Evolutionary conservation across 2,329 filamentous ascomycete species (phyloP), one percentile per base, ranked within the genome.

Genomic region (Pseudogymnoascus sp.): DNA sequence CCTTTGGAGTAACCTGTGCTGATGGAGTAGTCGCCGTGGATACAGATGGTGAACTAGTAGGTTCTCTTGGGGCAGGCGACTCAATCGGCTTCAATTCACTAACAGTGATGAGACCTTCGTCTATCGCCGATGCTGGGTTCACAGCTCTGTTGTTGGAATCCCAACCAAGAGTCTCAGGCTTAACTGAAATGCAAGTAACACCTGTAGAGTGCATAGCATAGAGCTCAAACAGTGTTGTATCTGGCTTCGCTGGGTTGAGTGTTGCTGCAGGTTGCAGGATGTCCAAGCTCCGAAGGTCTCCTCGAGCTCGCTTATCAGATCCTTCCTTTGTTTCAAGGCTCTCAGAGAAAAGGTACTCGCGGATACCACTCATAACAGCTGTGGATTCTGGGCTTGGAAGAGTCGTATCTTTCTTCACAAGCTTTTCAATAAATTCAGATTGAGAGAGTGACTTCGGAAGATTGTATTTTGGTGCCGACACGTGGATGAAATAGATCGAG

Each of bases 171-270:
- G 97, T 93, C 60, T 87, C 85, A 72, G 93, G 91, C 74, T 89
- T 93, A 73, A 99, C 86, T 66, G 86, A 87, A 61, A 97, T 74
- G 69, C 90, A 93, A 16, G 92, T 92, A n/a, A 97, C 92, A 65
- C 94, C 94, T 77, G 92, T 95, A 9, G 94, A 97, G 75, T 99
- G 93, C 88, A 97, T 96, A 33, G 91, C 89, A 73, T 99, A 99
- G 8, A 99, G 82, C 78, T 99, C 94, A 71, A 99, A 97, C 12
- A 97, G 78, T 0, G 88, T 86, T 14, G 85, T 84, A 66, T 94
- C 89, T 16, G 86, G 86, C 67, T 93, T 89, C 19, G 76, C 74
- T 23, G 80, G 80, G 39, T 84, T 83, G 64, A 85, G 80, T 5
- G 81, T 77, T 65, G 85, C 83, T 62, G 87, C 84, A 35, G 89